Evolutionary conservation across 176 grass and related monocot species (phyloP).

Genomic region (Phyllostachys edulis): DNA sequence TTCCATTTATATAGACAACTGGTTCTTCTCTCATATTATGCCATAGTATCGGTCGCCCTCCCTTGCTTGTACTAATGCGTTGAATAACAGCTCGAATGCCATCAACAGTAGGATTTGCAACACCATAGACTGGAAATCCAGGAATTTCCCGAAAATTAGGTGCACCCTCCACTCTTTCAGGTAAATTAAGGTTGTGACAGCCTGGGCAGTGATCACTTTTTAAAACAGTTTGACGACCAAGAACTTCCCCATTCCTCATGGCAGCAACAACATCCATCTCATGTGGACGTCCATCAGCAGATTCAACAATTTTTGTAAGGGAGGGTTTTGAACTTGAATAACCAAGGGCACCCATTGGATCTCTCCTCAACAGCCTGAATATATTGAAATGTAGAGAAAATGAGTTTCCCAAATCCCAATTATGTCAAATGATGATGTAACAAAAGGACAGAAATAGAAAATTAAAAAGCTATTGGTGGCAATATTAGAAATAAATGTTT

Average conservation of each 20-base stretch:
- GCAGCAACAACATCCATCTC: constrained; percentile 84
- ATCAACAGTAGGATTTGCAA: constrained; percentile 93
- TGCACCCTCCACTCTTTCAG: constrained; percentile 91
- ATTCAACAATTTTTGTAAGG: constrained; percentile 61
- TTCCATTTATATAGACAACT: constrained; percentile 97
- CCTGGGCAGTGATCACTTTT: constrained; percentile 98
- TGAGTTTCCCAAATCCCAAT: constrained; percentile 1
- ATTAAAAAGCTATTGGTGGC: constrained; percentile 4
- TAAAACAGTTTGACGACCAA: constrained; percentile 91
- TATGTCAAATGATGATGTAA: constrained; percentile 34
- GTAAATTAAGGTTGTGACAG: constrained; percentile 83
- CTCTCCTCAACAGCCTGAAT: constrained; percentile 78
- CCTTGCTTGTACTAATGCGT: constrained; percentile 75
- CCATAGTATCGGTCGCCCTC: constrained; percentile 81
- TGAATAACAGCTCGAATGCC: constrained; percentile 86
- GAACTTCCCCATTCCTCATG: constrained; percentile 94
- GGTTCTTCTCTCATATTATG: constrained; percentile 99
- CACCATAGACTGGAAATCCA: constrained; percentile 94
- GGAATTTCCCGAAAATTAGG: constrained; percentile 95
- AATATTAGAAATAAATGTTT: constrained; percentile 2
- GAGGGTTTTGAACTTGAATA: constrained; percentile 82
- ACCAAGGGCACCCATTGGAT: constrained; percentile 98
- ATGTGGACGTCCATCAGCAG: constrained; percentile 57
- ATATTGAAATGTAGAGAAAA: constrained; percentile 27
- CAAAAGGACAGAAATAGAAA: constrained; percentile 16